phyloP scores from a whole-genome alignment of 2,329 filamentous ascomycete genomes.

The Penicillium psychrosexuale region DNA sequence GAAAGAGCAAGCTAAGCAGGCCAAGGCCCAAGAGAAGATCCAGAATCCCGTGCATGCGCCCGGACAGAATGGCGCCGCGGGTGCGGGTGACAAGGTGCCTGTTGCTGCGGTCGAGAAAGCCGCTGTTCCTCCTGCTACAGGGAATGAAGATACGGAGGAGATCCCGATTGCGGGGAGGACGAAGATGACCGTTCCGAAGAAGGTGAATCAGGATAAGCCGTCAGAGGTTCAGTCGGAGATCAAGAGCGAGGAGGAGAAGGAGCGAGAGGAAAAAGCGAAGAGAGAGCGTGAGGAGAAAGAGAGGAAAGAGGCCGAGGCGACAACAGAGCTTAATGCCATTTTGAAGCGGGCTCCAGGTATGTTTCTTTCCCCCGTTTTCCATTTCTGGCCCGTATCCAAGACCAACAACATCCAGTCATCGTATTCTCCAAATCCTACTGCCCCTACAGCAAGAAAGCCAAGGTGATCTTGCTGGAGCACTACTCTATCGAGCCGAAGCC shows the following conservation, averaged over 20 bases:
- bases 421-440: conserved; percentile 97
- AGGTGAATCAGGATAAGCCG: conserved; percentile 28
- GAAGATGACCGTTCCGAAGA: conserved; percentile 46
- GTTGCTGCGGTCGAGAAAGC: conserved; percentile 54
- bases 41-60: conserved; percentile 32
- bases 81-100: conserved; percentile 53
- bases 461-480: conserved; percentile 75
- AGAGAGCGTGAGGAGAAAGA: conserved; percentile 29
- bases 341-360: conserved; percentile 80
- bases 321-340: conserved; percentile 71
- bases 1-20: conserved; percentile 40
- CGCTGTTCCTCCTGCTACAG: conserved; percentile 36
- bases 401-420: conserved; percentile 60
- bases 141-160: conserved; percentile 44
- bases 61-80: conserved; percentile 19
- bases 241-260: conserved; percentile 29
- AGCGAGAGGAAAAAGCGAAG: conserved; percentile 55
- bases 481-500: conserved; percentile 81
- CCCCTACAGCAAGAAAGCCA: conserved; percentile 79
- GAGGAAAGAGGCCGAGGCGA: conserved; percentile 43
- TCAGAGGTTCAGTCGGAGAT: conserved; percentile 18
- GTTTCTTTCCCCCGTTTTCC: conserved; percentile 27
- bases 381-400: not conserved
- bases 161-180: conserved; percentile 55
- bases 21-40: conserved; percentile 56